Evolutionary conservation across 768 basidiomycete genomes (phyloP).

Genomic region (Rubroboletus satanas): DNA sequence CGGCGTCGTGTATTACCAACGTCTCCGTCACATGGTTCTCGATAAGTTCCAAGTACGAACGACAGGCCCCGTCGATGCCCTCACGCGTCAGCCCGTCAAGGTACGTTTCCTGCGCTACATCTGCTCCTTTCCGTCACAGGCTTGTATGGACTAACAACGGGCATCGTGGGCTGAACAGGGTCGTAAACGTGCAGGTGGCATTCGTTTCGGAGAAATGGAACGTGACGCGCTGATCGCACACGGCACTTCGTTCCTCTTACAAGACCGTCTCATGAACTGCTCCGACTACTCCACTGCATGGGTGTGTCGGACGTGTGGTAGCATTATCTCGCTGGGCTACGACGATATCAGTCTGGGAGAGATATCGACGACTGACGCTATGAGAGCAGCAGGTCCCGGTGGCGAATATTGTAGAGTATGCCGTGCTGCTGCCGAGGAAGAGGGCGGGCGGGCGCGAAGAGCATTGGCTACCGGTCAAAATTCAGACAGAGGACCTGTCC

Average conservation of each 20-base stretch:
- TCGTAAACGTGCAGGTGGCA: conserved; percentile 96
- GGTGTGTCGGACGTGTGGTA: conserved; percentile 97
- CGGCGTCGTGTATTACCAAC: conserved; percentile 98
- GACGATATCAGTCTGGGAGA: conserved; percentile 80
- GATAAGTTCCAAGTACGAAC: conserved; percentile 99
- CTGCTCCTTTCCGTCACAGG: not conserved
- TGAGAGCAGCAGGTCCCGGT: conserved; percentile 64
- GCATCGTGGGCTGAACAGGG: conserved; percentile 51
- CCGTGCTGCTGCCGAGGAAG: conserved; percentile 62
- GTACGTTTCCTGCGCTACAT: conserved; percentile 38
- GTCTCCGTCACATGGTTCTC: conserved; percentile 97
- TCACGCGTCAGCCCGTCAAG: conserved; percentile 97
- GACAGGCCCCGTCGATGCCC: conserved; percentile 92
- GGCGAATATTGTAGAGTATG: conserved; percentile 98
- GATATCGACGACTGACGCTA: conserved; percentile 43
- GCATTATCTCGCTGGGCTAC: conserved; percentile 92
- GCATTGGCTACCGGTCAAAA: conserved; percentile 55
- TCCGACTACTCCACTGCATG: conserved; percentile 99
- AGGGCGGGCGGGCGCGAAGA: conserved; percentile 58
- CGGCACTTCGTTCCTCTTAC: conserved; percentile 96
- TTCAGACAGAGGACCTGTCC: conserved; percentile 36
- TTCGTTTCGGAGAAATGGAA: conserved; percentile 99
- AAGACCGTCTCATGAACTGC: conserved; percentile 99
- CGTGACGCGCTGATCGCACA: conserved; percentile 98
- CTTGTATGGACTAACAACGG: conserved; percentile 3